Evolutionary conservation across 2,329 filamentous ascomycete species (phyloP).

Genomic region (Aspergillus japonicus): DNA sequence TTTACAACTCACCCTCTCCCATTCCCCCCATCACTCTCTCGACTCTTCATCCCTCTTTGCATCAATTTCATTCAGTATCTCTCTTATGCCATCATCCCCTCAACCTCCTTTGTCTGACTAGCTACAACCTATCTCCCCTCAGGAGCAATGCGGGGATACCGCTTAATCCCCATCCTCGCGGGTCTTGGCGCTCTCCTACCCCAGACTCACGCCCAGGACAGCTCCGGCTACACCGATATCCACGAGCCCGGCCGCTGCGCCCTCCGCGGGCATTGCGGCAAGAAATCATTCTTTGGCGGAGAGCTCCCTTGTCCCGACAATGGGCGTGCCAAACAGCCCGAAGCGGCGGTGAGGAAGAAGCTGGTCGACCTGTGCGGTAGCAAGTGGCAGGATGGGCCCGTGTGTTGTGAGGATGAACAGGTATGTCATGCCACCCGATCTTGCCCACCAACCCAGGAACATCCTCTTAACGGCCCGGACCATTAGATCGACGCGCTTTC

Average conservation of each 20-base stretch:
- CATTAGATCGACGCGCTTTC: constrained; percentile 72
- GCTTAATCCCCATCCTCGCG: constrained; percentile 25
- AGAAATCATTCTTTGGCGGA: constrained; percentile 83
- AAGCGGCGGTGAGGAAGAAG: constrained; percentile 68
- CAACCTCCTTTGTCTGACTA: neutral
- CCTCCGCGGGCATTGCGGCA: constrained; percentile 87
- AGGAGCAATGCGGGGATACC: constrained; percentile 33
- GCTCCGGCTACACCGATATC: constrained; percentile 43
- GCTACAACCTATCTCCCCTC: constrained; percentile 1
- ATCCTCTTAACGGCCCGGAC: neutral
- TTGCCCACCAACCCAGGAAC: constrained; percentile 5
- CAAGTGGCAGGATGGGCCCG: constrained; percentile 78
- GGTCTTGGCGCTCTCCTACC: constrained; percentile 29
- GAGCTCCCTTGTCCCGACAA: constrained; percentile 93
- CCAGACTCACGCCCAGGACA: constrained; percentile 29
- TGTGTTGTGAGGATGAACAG: constrained; percentile 84
- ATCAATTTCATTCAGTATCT: neutral
- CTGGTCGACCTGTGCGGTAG: constrained; percentile 82
- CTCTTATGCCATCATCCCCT: neutral
- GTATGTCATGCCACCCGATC: constrained; percentile 33
- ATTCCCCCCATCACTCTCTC: neutral
- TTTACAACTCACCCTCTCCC: neutral
- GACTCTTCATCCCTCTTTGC: neutral
- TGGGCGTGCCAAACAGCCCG: constrained; percentile 71
- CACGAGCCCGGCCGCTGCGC: constrained; percentile 89